Evolutionary conservation across 2,329 filamentous ascomycete genomes (phyloP), one percentile per base, ranked within the genome.

Genomic region (Lecanoromycetidae sp.): DNA sequence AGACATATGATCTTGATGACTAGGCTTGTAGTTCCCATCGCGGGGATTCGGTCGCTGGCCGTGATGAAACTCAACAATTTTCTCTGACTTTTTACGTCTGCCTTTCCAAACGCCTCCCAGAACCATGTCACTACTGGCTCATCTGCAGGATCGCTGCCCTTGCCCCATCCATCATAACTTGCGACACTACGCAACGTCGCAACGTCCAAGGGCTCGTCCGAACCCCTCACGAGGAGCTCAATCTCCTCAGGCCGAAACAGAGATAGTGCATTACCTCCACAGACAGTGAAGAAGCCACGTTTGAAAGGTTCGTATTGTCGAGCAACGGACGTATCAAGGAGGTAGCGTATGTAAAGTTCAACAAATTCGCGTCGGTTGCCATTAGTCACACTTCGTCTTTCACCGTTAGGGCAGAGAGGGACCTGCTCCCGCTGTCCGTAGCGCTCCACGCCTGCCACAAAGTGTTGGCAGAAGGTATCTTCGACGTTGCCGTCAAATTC

Each of bases 251-350:
- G 83, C 13, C 85, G 77, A 63, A 94, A 94, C 2, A 95, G 74
- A 1, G 82, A 86, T 29, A 94, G 71, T 0, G 88, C 87, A 60
- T 91, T 94, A 29, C 87, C 86, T 29, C 83, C 84, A 60, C 87
- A 94, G 23, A 94, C 86, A 0, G 84, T 93, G 62, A 87, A 95
- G 64, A 95, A 95, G 1, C 88, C 88, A 46, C 87, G 78, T 61
- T 91, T 91, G 71, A 95, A 95, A 0, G 88, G 87, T 60, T 94
- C 87, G 54, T 93, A 95, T 59, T 94, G 87, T 33, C 85, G 76
- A 32, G 76, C 69, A 1, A 94, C 83, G 1, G 84, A 76, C 5
- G 74, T 79, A 57, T 94, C 87, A 9, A 95, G 76, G 8, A 90
- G 63, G 60, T 90, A 84, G 32, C 80, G 77, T 8, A 94, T 76